A percentile compares a stretch with the other conserved stretches of the same genome.
These are phyloP conservation scores for Sesbania bispinosa DNA, from an alignment of 306 rosid genomes.

Conservation along the genomic window DNA sequence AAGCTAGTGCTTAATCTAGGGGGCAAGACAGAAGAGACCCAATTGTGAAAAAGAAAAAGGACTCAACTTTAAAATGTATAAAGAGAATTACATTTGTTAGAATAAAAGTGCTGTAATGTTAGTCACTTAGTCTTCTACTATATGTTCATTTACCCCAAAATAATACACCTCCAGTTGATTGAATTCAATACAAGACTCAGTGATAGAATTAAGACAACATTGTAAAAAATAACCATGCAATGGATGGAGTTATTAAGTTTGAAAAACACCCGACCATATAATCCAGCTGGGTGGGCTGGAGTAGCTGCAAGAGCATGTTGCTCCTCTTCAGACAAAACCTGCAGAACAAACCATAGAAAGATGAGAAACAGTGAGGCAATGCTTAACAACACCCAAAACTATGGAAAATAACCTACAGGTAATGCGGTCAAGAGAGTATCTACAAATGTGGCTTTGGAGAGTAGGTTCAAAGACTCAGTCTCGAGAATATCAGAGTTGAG, in stretches of 20 bases:
- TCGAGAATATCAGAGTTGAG: slow-evolving; percentile 59
- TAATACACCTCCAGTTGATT: background rate
- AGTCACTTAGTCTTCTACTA: background rate
- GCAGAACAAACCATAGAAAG: slow-evolving; percentile 20
- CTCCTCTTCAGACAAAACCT: slow-evolving; percentile 88
- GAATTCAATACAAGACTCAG: background rate
- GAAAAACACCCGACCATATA: slow-evolving; percentile 61
- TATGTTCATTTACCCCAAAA: background rate
- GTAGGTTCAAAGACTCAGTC: slow-evolving; percentile 60
- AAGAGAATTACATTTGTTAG: background rate
- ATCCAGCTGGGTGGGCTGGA: slow-evolving; percentile 91
- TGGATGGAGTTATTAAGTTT: background rate
- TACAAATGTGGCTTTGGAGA: slow-evolving; percentile 59
- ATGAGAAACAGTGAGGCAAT: slow-evolving; percentile 22
- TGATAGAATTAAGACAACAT: background rate
- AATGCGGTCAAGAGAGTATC: slow-evolving; percentile 74
- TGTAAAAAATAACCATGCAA: background rate
- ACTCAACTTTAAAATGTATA: background rate
- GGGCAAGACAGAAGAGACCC: background rate
- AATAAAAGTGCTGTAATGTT: background rate
- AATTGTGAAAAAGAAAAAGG: background rate
- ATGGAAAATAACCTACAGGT: slow-evolving; percentile 54
- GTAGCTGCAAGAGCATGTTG: slow-evolving; percentile 87
- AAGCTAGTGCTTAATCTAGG: background rate
- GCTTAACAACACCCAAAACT: background rate